A percentile compares a stretch with the other conserved stretches of the same genome.
These are phyloP conservation scores for Rusavskia elegans DNA, from an alignment of 495 filamentous ascomycete species.

Conservation along the genomic window DNA sequence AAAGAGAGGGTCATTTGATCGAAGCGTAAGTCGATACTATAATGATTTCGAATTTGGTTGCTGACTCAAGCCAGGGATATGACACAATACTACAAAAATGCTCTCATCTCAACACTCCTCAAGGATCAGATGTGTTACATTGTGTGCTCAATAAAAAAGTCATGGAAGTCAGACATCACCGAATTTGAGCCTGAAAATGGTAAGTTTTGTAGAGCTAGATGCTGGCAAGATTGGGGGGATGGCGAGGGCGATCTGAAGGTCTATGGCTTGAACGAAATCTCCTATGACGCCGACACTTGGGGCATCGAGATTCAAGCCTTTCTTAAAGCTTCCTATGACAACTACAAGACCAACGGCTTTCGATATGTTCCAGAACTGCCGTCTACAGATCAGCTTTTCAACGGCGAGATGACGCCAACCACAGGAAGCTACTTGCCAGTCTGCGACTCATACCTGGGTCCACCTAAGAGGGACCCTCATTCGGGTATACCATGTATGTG, in stretches of 20 bases:
- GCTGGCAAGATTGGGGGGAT: not conserved
- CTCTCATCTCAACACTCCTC: not conserved
- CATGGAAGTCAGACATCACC: not conserved
- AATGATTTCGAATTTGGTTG: not conserved
- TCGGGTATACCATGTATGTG: not conserved
- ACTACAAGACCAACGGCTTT: not conserved
- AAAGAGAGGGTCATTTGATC: not conserved
- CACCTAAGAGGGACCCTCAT: not conserved
- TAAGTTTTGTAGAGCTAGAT: not conserved
- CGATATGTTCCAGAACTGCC: not conserved
- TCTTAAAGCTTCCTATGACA: not conserved
- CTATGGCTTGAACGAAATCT: not conserved
- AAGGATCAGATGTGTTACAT: not conserved
- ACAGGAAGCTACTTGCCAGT: not conserved
- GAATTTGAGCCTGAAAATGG: not conserved
- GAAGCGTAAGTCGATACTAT: not conserved
- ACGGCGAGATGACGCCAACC: not conserved
- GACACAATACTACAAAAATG: not conserved
- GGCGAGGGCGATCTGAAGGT: not conserved
- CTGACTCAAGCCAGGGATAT: not conserved
- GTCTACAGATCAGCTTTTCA: not conserved
- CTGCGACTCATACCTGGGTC: not conserved
- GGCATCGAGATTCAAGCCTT: not conserved
- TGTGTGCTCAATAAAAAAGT: not conserved
- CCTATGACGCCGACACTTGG: not conserved